Evolutionary conservation across 2,329 filamentous ascomycete species (phyloP).

Genomic region (Emergomyces orientalis): DNA sequence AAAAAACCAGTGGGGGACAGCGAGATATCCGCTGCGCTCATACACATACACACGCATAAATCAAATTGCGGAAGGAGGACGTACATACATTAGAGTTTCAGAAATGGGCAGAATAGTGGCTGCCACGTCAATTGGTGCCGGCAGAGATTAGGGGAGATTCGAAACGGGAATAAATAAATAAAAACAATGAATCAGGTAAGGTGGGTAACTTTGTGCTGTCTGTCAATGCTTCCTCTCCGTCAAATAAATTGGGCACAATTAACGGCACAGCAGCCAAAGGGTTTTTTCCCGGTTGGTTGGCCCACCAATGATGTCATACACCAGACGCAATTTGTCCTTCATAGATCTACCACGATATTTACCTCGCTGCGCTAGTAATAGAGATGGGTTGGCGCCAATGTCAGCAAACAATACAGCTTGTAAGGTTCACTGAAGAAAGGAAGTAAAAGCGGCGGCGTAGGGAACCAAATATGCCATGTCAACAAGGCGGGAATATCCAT

Average conservation of each 20-base stretch:
- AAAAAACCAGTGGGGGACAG: background rate
- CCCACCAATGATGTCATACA: background rate
- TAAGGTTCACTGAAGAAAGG: background rate
- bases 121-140: slow-evolving; percentile 7
- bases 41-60: background rate
- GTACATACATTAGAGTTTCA: slow-evolving; percentile 5
- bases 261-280: slow-evolving; percentile 5
- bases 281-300: background rate
- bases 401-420: background rate
- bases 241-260: slow-evolving; percentile 5
- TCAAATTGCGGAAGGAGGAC: background rate
- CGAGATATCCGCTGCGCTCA: background rate
- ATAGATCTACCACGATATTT: background rate
- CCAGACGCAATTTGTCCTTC: background rate
- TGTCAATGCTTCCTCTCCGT: background rate
- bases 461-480: slow-evolving; percentile 9
- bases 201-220: background rate
- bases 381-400: background rate
- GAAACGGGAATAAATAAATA: background rate
- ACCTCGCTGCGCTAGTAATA: background rate
- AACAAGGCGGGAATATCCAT: background rate
- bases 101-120: background rate
- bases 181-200: background rate
- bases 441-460: slow-evolving; percentile 5
- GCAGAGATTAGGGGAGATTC: background rate